Evolutionary conservation across 192 early-diverging fungal genomes (phyloP), one percentile per base, ranked within the genome.

Genomic region (Phycomyces nitens): DNA sequence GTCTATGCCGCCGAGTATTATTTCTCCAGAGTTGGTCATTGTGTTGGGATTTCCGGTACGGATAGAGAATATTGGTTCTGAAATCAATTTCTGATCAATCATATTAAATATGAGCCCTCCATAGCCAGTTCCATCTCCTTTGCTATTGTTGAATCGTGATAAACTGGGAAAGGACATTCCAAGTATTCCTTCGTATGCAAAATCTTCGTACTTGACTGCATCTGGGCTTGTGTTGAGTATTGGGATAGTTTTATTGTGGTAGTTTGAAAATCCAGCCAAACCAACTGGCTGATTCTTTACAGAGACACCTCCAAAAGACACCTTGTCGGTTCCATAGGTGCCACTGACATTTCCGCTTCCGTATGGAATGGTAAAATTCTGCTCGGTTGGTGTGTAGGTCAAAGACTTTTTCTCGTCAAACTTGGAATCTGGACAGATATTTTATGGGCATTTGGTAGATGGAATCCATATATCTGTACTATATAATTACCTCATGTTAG

Each of bases 1-100:
- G 56, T 83, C 82, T 42, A 76, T 52, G 16, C 82, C 82, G 56
- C 78, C 80, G 64, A 85, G 69, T 14, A 64, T 71, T 38, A 85
- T 68, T 40, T 78, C 71, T 0, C 82, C 84, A 21, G 61, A 50
- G 15, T 44, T 6, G 8, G 44, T 53, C 0, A 26, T 22, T 0
- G 29, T 10, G 12, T 63, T n/a, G 10, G 7, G 7, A n/a, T 53
- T 51, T 23, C 41, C 58, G 18, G 64, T 29, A 18, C 23, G 64
- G 16, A 70, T 64, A 34, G 68, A 62, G 42, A 70, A 70, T 5
- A 70, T 22, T 12, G 60, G 16, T 22, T 63, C 21, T 3, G 29
- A 27, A 18, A 69, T 63, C 0, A 51, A 4, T 11, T 70, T 56
- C 15, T 64, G 42, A 38, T 57, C 23, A 2, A 50, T 43, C 16